Percentiles rank a stretch among this genome's conserved stretches.
These are phyloP conservation scores for Larix sibirica DNA, from an alignment of 83 land plant species.

Conservation along the genomic window DNA sequence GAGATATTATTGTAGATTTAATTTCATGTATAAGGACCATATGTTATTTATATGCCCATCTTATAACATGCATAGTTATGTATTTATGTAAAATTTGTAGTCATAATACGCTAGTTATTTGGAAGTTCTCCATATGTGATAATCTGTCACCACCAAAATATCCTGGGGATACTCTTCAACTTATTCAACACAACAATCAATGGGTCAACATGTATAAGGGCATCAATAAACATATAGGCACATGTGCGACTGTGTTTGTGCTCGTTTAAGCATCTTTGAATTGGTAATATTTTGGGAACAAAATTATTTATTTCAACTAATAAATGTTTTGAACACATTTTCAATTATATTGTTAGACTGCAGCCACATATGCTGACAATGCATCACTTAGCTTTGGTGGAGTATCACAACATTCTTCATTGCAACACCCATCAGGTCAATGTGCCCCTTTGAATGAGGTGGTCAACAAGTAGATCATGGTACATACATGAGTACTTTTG, in stretches of 20 bases:
- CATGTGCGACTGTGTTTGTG: conserved; percentile 22
- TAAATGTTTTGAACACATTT: background rate
- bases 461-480: conserved; percentile 36
- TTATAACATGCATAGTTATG: too few relatives aligned
- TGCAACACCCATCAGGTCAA: conserved; percentile 20
- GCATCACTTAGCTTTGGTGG: conserved; percentile 37
- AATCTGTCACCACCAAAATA: too few relatives aligned
- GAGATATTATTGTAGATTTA: too few relatives aligned
- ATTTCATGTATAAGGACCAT: too few relatives aligned
- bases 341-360: conserved; percentile 19
- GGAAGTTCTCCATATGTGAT: too few relatives aligned
- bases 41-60: too few relatives aligned
- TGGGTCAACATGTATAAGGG: conserved; percentile 43
- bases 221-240: conserved; percentile 37
- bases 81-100: too few relatives aligned
- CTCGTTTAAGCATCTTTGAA: background rate
- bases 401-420: background rate
- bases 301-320: background rate
- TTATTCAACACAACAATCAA: too few relatives aligned
- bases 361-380: conserved; percentile 23
- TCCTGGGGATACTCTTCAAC: too few relatives aligned
- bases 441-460: conserved; percentile 16
- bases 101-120: too few relatives aligned
- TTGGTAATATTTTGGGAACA: background rate
- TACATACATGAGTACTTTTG: conserved; percentile 47